Conservation (phyloP, 2,329 filamentous ascomycete genomes). For the Phyllosticta ampelicida region DNA sequence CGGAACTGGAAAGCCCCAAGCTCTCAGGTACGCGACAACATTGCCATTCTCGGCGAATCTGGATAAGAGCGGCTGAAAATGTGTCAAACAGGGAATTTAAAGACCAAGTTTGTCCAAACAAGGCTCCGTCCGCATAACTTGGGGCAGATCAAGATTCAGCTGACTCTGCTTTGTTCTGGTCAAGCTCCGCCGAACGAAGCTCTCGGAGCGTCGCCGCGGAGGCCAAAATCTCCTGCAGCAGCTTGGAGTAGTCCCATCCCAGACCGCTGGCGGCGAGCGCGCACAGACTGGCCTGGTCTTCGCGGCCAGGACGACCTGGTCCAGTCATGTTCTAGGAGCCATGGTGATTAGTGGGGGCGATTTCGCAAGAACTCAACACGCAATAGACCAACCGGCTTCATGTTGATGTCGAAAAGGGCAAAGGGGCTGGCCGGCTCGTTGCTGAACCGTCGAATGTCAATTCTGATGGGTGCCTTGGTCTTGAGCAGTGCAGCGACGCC, state of each 20-base stretch:
- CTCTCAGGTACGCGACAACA: no score
- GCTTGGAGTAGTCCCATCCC: slow-evolving; percentile 33
- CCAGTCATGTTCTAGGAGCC: slow-evolving; percentile 36
- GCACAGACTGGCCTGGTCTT: slow-evolving; percentile 39
- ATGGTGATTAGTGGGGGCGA: not conserved
- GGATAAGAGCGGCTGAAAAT: no score
- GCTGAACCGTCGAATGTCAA: slow-evolving; percentile 35
- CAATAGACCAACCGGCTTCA: slow-evolving; percentile 36
- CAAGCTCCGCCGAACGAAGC: not conserved
- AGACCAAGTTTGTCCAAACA: no score
- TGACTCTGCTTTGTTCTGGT: not conserved
- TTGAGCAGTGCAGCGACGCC: slow-evolving; percentile 29
- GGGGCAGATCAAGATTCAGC: no score
- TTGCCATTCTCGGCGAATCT: no score
- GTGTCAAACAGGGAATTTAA: no score
- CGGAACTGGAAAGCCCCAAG: no score
- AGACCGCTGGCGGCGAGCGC: slow-evolving; percentile 33
- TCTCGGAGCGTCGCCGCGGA: slow-evolving; percentile 1
- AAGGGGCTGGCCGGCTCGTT: slow-evolving; percentile 25
- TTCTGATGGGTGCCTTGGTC: slow-evolving; percentile 35
- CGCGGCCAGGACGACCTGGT: slow-evolving; percentile 36
- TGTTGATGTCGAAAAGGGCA: slow-evolving; percentile 42
- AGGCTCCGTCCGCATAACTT: no score
- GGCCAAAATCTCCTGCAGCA: slow-evolving; percentile 29
- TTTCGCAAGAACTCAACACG: not conserved